Base-by-base conservation (phyloP, 192 early-diverging fungal species). In the Gonapodya sp. region DNA sequence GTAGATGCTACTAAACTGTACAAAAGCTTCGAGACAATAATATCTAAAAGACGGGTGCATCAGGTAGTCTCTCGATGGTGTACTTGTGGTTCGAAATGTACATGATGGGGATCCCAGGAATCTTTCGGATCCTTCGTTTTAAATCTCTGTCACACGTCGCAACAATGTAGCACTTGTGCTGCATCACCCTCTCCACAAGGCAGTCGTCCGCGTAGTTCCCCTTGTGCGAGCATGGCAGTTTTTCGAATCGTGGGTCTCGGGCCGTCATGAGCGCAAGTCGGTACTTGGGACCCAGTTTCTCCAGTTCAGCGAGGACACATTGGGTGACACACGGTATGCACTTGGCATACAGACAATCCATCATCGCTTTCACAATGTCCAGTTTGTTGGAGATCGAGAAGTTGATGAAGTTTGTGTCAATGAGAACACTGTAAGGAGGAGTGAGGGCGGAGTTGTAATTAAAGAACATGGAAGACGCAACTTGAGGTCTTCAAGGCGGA, bases 331-430 rank as follows among this genome's bases (percentile, higher is more conserved):
- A 98, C 31, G 97, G 97, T 79, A 97, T 94, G 82, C 95, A 96
- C 86, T 98, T 98, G 73, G 96, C 96, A 83, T 94, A 96, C n/a
- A 98, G 87, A 82, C 96, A 99, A 85, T 99, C 96, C 97, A 99
- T 98, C 96, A 97, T 96, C 30, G 95, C 92, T 79, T 96, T 94
- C 35, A 98, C 91, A 35, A 97, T 87, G 84, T 99, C 98, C 34
- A 99, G 90, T 84, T 98, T 97, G 89, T 99, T 99, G 85, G 97
- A 97, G 83, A 99, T 95, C 14, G 96, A 94, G 84, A 99, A 98
- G 89, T 99, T 99, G 90, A 99, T 98, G 79, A 99, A 99, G 85
- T 99, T 99, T 83, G 98, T 98, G 87, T 99, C 98, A 36, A 99
- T 92, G 14, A 99, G 86, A 31, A 99, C 90, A 81, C 95, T 93